Percentiles rank a stretch among this genome's conserved stretches.
phyloP scores from a whole-genome alignment of 2,329 filamentous ascomycete genomes.

The Aspergillus ochraceus region DNA sequence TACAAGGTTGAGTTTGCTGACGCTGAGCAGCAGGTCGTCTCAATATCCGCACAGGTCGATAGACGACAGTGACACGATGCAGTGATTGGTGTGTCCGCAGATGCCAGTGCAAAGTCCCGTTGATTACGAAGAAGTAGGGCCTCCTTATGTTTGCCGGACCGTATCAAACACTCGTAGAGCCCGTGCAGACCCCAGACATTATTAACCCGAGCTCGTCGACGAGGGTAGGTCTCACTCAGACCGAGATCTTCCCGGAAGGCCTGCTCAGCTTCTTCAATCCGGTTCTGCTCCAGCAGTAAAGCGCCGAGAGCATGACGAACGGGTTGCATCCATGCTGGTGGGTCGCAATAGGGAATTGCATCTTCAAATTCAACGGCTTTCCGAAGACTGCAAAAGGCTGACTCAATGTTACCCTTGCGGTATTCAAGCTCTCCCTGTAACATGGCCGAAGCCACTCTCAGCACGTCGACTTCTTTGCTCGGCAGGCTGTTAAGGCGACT shows the following conservation, averaged over 20 bases:
- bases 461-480: constrained; percentile 52
- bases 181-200: constrained; percentile 76
- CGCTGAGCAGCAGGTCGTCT: background rate
- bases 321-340: constrained; percentile 77
- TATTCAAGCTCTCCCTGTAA: constrained; percentile 73
- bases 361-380: constrained; percentile 61
- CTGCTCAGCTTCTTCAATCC: constrained; percentile 52
- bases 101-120: background rate
- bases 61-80: background rate
- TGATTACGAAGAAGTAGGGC: constrained; percentile 54
- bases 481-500: constrained; percentile 50
- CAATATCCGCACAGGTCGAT: background rate
- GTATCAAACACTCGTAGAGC: constrained; percentile 66
- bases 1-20: background rate
- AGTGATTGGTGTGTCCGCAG: background rate
- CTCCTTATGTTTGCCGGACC: constrained; percentile 55
- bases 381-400: constrained; percentile 59
- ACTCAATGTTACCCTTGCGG: constrained; percentile 56
- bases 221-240: constrained; percentile 55
- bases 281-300: constrained; percentile 64
- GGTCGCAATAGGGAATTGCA: constrained; percentile 66
- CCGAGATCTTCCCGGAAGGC: constrained; percentile 65
- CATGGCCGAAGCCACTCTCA: constrained; percentile 50
- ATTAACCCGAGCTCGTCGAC: constrained; percentile 65
- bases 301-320: constrained; percentile 69